Conservation (phyloP, 23 red algal species). For the Gracilaria domingensis region DNA sequence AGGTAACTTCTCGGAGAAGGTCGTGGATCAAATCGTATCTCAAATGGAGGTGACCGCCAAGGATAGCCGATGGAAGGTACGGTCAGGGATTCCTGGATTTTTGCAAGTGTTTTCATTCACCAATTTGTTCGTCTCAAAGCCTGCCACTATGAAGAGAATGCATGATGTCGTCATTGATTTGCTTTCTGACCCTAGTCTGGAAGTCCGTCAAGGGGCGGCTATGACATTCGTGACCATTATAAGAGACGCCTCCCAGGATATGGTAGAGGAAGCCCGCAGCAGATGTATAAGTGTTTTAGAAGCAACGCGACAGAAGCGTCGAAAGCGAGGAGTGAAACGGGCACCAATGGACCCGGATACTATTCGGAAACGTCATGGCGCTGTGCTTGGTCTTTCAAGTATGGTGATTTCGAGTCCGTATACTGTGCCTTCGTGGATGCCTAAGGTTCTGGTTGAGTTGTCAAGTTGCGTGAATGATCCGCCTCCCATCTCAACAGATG, state of each 20-base stretch:
- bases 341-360: slow-evolving; percentile 29
- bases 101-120: slow-evolving; percentile 80
- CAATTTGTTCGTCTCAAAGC: slow-evolving; percentile 41
- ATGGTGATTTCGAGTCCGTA: slow-evolving; percentile 89
- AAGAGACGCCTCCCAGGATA: slow-evolving; percentile 54
- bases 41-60: slow-evolving; percentile 39
- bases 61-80: slow-evolving; percentile 61
- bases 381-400: slow-evolving; percentile 73
- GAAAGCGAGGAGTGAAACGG: slow-evolving; percentile 45
- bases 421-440: slow-evolving; percentile 83
- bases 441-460: slow-evolving; percentile 77
- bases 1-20: slow-evolving; percentile 19
- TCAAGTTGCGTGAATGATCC: slow-evolving; percentile 87
- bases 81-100: slow-evolving; percentile 68
- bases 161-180: slow-evolving; percentile 63
- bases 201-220: slow-evolving; percentile 89
- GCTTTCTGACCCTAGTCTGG: slow-evolving; percentile 74
- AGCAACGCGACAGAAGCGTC: slow-evolving; percentile 47
- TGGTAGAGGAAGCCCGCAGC: slow-evolving; percentile 52
- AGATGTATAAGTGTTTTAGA: slow-evolving; percentile 41
- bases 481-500: slow-evolving; percentile 82
- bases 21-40: slow-evolving; percentile 54
- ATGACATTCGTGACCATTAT: slow-evolving; percentile 78
- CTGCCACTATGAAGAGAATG: slow-evolving; percentile 36
- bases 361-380: slow-evolving; percentile 74